A percentile compares a stretch with the other conserved stretches of the same genome.
phyloP scores from a whole-genome alignment of 164 flowering plant genomes.

The Kingdonia uniflora region DNA sequence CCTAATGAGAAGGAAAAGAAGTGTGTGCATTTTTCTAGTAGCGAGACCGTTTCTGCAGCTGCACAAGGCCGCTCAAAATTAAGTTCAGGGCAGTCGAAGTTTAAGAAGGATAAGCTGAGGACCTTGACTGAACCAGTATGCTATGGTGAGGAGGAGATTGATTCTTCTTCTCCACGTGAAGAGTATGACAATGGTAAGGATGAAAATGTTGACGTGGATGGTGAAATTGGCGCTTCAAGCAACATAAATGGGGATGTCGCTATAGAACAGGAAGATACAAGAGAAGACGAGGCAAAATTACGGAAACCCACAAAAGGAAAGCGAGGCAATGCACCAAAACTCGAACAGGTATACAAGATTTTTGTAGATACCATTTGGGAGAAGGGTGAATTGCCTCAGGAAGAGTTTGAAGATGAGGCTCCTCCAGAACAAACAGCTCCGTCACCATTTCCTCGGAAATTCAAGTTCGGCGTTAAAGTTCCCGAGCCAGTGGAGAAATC shows the following conservation, averaged over 20 bases:
- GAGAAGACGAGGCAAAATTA: slow-evolving; percentile 9
- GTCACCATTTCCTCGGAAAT: slow-evolving; percentile 1
- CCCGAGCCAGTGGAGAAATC: slow-evolving; percentile 20
- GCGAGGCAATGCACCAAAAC: slow-evolving; percentile 4
- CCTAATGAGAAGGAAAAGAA: slow-evolving; percentile 4
- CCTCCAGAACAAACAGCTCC: slow-evolving; percentile 1
- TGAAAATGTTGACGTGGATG: slow-evolving; percentile 1
- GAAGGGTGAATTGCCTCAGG: slow-evolving; percentile 10
- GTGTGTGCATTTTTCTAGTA: too few species aligned
- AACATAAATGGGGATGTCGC: slow-evolving; percentile 1
- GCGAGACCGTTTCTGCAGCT: too few species aligned
- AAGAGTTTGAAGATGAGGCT: slow-evolving; percentile 9
- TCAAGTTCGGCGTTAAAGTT: slow-evolving; percentile 2
- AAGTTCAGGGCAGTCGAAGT: too few species aligned
- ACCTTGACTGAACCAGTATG: slow-evolving; percentile 12
- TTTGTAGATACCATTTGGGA: slow-evolving; percentile 31
- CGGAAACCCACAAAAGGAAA: slow-evolving; percentile 12
- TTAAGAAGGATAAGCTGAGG: slow-evolving; percentile 7
- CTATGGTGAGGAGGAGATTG: slow-evolving; percentile 5
- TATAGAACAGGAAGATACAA: not conserved
- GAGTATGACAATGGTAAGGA: slow-evolving; percentile 4
- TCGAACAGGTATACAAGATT: slow-evolving; percentile 13
- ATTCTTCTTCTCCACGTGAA: slow-evolving; percentile 2
- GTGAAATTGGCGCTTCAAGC: not conserved
- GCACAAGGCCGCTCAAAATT: too few species aligned